These are phyloP conservation scores for Cladosporium austrohemisphaericum DNA, from an alignment of 2,329 filamentous ascomycete species.

Conservation along the genomic window DNA sequence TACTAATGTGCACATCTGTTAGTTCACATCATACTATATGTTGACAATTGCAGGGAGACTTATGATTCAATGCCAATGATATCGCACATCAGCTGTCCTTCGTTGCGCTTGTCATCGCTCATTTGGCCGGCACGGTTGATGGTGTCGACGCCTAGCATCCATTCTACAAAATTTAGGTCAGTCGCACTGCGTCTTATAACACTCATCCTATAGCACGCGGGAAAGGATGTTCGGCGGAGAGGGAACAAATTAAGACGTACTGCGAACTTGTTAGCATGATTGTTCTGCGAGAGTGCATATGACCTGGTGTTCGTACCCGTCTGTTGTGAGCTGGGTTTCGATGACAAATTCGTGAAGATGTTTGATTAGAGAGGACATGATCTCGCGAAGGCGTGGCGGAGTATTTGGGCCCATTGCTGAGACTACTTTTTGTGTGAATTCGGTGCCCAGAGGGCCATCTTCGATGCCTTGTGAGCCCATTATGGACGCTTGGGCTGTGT, in stretches of 20 bases:
- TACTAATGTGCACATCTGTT: not conserved
- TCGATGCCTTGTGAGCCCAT: slow-evolving; percentile 10
- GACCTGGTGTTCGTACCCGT: no score
- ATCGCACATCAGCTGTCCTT: slow-evolving; percentile 59
- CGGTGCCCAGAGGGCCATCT: slow-evolving; percentile 22
- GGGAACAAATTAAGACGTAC: no score
- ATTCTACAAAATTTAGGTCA: no score
- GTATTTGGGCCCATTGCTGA: slow-evolving; percentile 35
- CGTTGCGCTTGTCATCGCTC: slow-evolving; percentile 60
- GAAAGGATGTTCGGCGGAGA: no score
- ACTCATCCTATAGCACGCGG: no score
- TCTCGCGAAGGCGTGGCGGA: slow-evolving; percentile 29
- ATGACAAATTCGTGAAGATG: slow-evolving; percentile 59
- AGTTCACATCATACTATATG: not conserved
- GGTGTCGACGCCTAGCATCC: slow-evolving; percentile 53
- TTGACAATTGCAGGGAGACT: not conserved
- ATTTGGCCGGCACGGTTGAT: slow-evolving; percentile 62
- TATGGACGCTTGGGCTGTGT: no score
- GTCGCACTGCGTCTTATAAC: no score
- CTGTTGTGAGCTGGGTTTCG: slow-evolving; percentile 56
- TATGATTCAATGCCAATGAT: slow-evolving; percentile 52
- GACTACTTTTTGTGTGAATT: slow-evolving; percentile 36
- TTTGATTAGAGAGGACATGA: slow-evolving; percentile 49
- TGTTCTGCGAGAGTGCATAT: no score
- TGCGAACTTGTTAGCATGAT: no score